Base-by-base conservation (phyloP, 1,284 basidiomycete species). In the Trichosporon coremiiforme region DNA sequence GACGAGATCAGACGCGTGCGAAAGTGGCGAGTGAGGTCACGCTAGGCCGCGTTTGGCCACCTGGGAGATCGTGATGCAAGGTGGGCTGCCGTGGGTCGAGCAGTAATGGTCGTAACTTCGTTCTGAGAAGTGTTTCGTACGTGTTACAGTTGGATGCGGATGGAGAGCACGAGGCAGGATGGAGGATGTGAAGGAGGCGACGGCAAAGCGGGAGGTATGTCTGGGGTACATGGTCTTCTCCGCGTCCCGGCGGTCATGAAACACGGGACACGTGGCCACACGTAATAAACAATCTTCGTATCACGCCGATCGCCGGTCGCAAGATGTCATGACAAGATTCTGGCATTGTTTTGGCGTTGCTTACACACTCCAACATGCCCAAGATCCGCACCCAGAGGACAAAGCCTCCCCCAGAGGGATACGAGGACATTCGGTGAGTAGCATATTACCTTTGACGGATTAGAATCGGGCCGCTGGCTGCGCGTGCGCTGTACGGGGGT, bases 321-420 rank as follows among this genome's bases (percentile, higher is more conserved):
- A 62, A 62, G 57, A 62, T 53, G 57, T 33, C 57, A 62, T 62
- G 57, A n/a, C 57, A 62, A 62, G 57, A 62, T 33, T 62, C 57
- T 35, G 57, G 2, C 57, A 62, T 62, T 62, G 57, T 62, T 62
- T 62, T 62, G 57, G 57, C 57, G 31, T 31, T 33, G 57, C 29
- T 62, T 17, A 62, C 10, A 35, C 67, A 65, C 53, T 10, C 60
- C 68, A 85, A 75, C 75, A 98, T 99, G 96, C 96, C 96, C 55
- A 95, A 93, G 83, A 97, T 99, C 81, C 89, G 89, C 78, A 99
- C 97, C 31, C 90, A 90, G 66, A 89, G 96, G 77, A 98, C 97
- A 9, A 98, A 96, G 86, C 89, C 90, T 71, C 95, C 96, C 47
- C 97, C 97, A 68, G 95, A 98, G 85, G 97, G 97, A 7, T 99